Evolutionary conservation across 345 rosid genomes (phyloP).

Genomic region (Populus simonii): DNA sequence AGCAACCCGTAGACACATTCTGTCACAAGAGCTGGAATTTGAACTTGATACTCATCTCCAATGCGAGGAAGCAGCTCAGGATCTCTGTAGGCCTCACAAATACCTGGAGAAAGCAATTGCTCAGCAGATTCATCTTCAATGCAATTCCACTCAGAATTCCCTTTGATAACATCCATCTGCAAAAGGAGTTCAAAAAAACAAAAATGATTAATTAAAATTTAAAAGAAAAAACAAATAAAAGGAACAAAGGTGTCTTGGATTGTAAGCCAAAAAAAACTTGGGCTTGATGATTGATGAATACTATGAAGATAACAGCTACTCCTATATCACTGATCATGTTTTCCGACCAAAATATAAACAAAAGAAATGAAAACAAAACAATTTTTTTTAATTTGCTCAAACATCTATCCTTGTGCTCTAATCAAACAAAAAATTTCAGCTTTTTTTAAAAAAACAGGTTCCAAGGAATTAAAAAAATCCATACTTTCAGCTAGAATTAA

Average conservation of each 20-base stretch:
- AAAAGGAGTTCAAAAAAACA: not conserved
- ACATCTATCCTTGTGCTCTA: not conserved
- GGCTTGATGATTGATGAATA: conserved; percentile 5
- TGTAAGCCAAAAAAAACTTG: not conserved
- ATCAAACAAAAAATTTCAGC: not conserved
- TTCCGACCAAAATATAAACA: not conserved
- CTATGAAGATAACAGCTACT: not conserved
- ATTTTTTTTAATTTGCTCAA: not conserved
- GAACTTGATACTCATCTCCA: conserved; percentile 53
- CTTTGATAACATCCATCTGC: conserved; percentile 43
- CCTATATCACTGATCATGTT: not conserved
- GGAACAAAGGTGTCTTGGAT: not conserved
- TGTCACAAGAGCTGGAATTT: conserved; percentile 42
- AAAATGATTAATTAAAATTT: not conserved
- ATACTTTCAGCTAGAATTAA: not conserved
- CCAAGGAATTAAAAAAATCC: not conserved
- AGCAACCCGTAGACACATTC: conserved; percentile 15
- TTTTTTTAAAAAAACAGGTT: not conserved
- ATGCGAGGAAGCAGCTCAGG: conserved; percentile 51
- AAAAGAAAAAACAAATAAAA: not conserved
- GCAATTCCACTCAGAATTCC: conserved; percentile 23
- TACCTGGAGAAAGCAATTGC: conserved; percentile 27
- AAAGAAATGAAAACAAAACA: not conserved
- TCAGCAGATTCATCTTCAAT: conserved; percentile 32
- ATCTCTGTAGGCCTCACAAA: conserved; percentile 35